Evolutionary conservation across 2,329 filamentous ascomycete species (phyloP).

Genomic region (Pestalotiopsis sp.): DNA sequence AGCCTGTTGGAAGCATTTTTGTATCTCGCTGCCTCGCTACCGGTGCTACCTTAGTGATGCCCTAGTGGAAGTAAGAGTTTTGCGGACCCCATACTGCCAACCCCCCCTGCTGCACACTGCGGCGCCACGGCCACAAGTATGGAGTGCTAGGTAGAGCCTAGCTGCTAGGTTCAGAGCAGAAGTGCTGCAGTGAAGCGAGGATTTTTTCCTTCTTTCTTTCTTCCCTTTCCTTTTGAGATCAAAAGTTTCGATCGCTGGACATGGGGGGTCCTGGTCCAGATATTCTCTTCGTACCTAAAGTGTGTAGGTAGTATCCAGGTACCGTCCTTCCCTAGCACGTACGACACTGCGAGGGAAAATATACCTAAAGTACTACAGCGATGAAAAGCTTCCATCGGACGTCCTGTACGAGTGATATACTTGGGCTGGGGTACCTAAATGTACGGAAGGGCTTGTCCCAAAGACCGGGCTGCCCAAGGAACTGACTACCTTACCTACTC

Average conservation of each 20-base stretch:
- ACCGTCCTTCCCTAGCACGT: background rate
- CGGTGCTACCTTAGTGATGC: conserved; percentile 1
- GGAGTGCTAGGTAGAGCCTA: conserved; percentile 4
- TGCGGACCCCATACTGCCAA: conserved; percentile 15
- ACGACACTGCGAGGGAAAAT: background rate
- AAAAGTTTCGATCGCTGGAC: background rate
- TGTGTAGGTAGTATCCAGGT: background rate
- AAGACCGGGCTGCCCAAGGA: background rate
- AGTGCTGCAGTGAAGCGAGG: conserved; percentile 14
- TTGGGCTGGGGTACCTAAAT: background rate
- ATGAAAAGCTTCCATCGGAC: too few species aligned
- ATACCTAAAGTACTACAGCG: too few species aligned
- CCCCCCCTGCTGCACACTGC: background rate
- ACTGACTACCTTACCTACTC: background rate
- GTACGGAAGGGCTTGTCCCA: too few species aligned
- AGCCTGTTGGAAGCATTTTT: background rate
- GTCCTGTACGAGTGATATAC: background rate
- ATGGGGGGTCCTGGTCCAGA: background rate
- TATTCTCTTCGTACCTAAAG: background rate
- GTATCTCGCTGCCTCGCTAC: conserved; percentile 7
- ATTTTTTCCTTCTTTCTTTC: background rate
- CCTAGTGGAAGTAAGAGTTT: conserved; percentile 21
- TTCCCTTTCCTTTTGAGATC: background rate
- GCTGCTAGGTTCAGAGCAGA: too few species aligned
- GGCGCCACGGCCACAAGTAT: too few species aligned